Evolutionary conservation across 2,329 filamentous ascomycete species (phyloP), one percentile per base, ranked within the genome.

Genomic region (Curvularia lunata): DNA sequence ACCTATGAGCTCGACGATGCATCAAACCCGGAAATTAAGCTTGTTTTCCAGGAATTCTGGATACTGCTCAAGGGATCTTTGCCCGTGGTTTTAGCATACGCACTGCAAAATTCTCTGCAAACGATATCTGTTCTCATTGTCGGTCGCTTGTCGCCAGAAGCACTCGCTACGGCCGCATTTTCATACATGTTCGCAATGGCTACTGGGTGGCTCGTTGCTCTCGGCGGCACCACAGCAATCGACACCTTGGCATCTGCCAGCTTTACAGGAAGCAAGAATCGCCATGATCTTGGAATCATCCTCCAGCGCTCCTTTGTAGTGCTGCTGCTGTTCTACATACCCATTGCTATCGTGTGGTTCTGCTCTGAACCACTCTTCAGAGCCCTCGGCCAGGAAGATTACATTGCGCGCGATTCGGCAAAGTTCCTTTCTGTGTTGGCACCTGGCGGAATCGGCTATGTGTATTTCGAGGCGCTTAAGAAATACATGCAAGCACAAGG

Each of bases 121-220:
- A 96, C 92, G 0, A 74, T 90, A 1, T 95, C 91, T 0, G 90
- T 96, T 4, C 79, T 96, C 45, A 88, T 96, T 37, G 91, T 91
- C 3, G 92, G 92, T 9, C 87, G 91, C 2, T 80, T 92, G 0
- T 93, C 90, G 0, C 88, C 92, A 1, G 89, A 95, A 75, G 87
- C 91, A 1, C 80, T 96, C 6, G 91, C 92, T 0, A 91, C 89
- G 0, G 89, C 91, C 1, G 91, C 92, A 0, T 96, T 96, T 70
- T 91, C 90, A 1, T 94, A 95, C 80, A 96, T 96, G 92, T 96
- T 96, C 67, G 92, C 92, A 53, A 92, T 94, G 90, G 88, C 90
- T 21, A 92, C 91, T 0, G 92, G 88, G 0, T 96, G 92, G 91
- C 84, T 96, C 37, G 90, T 96, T 58, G 92, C 88, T 0, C 84